Base-by-base conservation (phyloP, 768 basidiomycete species). In the Panellus pusillus region DNA sequence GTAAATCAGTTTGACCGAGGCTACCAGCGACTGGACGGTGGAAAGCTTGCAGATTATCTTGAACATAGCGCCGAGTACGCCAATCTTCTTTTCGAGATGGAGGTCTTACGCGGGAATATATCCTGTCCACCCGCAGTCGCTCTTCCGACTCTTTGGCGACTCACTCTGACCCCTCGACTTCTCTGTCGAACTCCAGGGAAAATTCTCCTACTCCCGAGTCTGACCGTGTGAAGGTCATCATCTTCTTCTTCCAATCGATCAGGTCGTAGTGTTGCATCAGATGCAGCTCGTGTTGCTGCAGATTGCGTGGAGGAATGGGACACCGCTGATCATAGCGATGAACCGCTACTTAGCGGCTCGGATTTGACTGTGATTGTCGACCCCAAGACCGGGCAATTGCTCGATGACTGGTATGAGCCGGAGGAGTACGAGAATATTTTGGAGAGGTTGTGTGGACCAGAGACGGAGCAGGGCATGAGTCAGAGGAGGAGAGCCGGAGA, bases 31-130 rank as follows among this genome's bases (percentile, higher is more conserved):
- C 47, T 66, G 12, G 54, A 59, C 45, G 49, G 18, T 37, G 61
- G 18, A 11, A 58, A 47, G 47, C 13, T 45, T n/a, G 62, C 2
- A 40, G 67, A 51, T 59, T 60, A 13, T 55, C 63, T 37, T 60
- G 63, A 11, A 52, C 63, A 61, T 28, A 29, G 63, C 59, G 4
- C 52, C 44, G 11, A 53, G 50, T 20, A 55, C 60, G 31, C 53
- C 44, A 2, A 47, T 48, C 0, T 56, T 60, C 36, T 62, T 32
- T 44, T 52, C 54, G 29, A 60, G 15, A 56, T 60, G 49, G 58
- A 50, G 47, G 31, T 32, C 6, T 13, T 6, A 13, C 31, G 31
- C 6, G 31, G 31, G 7, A 32, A 32, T 13, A 7, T 32, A 32
- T 13, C 31, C 13, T 6, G 31, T 13, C 31, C 31, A 13, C 31